Conservation (phyloP, 2,329 filamentous ascomycete species). For the Talaromyces sp. region DNA sequence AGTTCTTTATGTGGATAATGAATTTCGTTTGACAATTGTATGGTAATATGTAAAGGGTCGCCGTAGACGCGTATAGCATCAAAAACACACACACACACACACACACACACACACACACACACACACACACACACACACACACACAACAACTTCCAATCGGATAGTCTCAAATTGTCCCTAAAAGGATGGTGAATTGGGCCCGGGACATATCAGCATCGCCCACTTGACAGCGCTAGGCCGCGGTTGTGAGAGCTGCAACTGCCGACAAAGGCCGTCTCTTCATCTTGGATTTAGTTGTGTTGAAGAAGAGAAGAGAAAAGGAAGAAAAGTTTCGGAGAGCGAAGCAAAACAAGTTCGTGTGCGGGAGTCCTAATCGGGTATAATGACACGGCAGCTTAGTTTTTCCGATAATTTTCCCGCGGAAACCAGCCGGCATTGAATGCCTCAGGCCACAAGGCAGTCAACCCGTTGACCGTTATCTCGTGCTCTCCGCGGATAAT, state of each 20-base stretch:
- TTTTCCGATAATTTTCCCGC: constrained; percentile 19
- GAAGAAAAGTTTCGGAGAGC: constrained; percentile 21
- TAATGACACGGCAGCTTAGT: constrained; percentile 14
- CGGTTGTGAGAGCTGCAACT: constrained; percentile 48
- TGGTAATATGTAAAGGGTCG: not conserved
- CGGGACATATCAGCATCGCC: constrained; percentile 62
- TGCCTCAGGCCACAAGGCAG: constrained; percentile 15
- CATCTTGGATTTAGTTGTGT: constrained; percentile 76
- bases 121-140: not conserved
- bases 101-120: too few species aligned
- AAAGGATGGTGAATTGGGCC: constrained; percentile 62
- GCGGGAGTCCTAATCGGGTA: not conserved
- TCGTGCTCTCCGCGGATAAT: constrained; percentile 18
- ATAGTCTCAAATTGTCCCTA: constrained; percentile 59
- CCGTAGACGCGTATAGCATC: not conserved
- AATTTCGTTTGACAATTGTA: not conserved
- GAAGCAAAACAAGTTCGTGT: constrained; percentile 13
- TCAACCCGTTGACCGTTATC: constrained; percentile 10
- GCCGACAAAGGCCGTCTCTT: constrained; percentile 64
- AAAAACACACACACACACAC: not conserved
- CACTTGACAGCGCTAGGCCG: constrained; percentile 40
- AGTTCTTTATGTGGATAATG: not conserved
- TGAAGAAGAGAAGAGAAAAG: constrained; percentile 45
- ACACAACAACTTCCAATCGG: constrained; percentile 52
- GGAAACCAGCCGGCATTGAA: constrained; percentile 5